Conservation (phyloP, 1,139 yeast species). For the Komagataea norvegica region DNA sequence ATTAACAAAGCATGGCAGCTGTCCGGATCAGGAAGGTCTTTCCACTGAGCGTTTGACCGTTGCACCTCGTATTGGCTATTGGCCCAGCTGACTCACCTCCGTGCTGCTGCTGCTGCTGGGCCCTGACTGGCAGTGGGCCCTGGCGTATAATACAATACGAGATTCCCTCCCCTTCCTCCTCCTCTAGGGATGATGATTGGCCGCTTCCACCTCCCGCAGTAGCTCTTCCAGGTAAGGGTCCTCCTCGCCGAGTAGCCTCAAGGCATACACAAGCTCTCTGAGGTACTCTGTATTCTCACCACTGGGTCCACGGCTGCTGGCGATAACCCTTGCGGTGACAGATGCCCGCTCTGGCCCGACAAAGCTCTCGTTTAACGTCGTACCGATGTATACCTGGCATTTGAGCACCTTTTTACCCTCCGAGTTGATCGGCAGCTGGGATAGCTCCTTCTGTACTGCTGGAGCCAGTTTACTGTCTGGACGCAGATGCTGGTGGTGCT, state of each 20-base stretch:
- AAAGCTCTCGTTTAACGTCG: slow-evolving; percentile 73
- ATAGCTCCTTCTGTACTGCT: slow-evolving; percentile 25
- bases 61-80: too few species aligned
- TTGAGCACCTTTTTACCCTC: slow-evolving; percentile 42
- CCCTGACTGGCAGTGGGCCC: too few species aligned
- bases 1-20: too few species aligned
- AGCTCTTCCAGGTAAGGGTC: slow-evolving; percentile 22
- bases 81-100: too few species aligned
- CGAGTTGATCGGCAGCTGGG: slow-evolving; percentile 27
- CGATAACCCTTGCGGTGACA: slow-evolving; percentile 58
- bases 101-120: too few species aligned
- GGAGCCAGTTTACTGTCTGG: background rate
- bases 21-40: slow-evolving; percentile 6
- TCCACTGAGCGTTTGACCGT: background rate
- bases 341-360: slow-evolving; percentile 68
- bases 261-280: slow-evolving; percentile 46
- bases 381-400: slow-evolving; percentile 81
- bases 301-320: slow-evolving; percentile 63
- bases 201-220: slow-evolving; percentile 20
- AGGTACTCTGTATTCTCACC: slow-evolving; percentile 78
- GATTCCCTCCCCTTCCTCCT: too few species aligned
- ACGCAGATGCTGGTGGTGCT: slow-evolving; percentile 12
- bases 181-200: background rate
- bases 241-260: slow-evolving; percentile 43
- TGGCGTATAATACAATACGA: too few species aligned